phyloP scores from a whole-genome alignment of 2,329 filamentous ascomycete species.

The Trichoderma semiorbis region DNA sequence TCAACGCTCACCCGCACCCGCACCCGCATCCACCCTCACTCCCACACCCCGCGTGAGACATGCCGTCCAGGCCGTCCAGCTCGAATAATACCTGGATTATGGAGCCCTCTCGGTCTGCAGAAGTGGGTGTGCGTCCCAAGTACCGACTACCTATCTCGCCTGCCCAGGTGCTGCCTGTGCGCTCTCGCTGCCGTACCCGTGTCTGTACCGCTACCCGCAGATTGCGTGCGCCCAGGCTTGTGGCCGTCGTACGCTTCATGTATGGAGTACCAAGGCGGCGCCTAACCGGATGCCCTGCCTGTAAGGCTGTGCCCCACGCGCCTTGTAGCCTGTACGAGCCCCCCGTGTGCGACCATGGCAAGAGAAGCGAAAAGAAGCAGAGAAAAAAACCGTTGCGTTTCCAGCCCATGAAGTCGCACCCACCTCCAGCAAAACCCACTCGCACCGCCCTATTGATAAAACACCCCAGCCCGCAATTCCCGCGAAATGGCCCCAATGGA shows the following conservation, averaged over 20 bases:
- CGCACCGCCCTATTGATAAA: slow-evolving; percentile 14
- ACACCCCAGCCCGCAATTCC: slow-evolving; percentile 19
- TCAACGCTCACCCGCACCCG: slow-evolving; percentile 2
- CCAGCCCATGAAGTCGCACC: slow-evolving; percentile 2
- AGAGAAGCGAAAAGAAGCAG: background rate
- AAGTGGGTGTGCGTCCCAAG: background rate
- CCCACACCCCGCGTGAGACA: slow-evolving; percentile 17
- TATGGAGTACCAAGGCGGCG: slow-evolving; percentile 11
- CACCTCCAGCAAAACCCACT: slow-evolving; percentile 8
- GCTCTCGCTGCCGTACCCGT: background rate
- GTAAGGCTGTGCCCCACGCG: slow-evolving; percentile 18
- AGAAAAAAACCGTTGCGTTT: slow-evolving; percentile 2
- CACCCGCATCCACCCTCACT: slow-evolving; percentile 14
- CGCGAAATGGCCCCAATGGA: slow-evolving; percentile 17
- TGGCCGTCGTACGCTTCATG: background rate
- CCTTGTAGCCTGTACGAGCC: background rate
- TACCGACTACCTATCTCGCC: background rate
- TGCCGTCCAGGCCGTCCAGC: slow-evolving; percentile 14
- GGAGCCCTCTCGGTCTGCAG: slow-evolving; percentile 15
- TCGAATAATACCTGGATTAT: slow-evolving; percentile 16
- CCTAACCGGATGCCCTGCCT: slow-evolving; percentile 19
- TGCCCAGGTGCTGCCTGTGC: background rate
- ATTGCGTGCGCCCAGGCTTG: background rate
- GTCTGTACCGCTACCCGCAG: background rate
- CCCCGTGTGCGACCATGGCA: background rate